A percentile compares a stretch with the other conserved stretches of the same genome.
Evolutionary conservation across 2,329 filamentous ascomycete genomes (phyloP).

Genomic region (Fusarium vanettenii): DNA sequence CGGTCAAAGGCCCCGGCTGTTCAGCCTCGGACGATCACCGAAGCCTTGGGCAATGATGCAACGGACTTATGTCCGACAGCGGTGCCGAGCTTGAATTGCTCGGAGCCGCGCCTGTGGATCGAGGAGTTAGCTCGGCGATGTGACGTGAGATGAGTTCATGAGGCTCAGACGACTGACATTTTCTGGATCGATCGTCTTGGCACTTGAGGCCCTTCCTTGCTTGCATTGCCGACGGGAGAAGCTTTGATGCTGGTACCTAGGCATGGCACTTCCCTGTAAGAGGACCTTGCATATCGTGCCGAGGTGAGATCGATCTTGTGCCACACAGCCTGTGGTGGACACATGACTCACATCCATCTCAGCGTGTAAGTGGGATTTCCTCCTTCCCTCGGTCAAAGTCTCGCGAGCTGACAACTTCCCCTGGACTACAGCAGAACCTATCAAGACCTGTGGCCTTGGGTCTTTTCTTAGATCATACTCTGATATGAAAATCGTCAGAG

Average conservation of each 20-base stretch:
- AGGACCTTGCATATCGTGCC: neutral
- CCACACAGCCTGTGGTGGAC: neutral
- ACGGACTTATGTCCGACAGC: conserved; percentile 8
- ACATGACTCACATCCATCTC: neutral
- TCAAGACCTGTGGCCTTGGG: conserved; percentile 17
- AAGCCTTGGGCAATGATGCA: neutral
- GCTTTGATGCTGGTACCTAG: neutral
- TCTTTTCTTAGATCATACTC: neutral
- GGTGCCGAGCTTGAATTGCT: neutral
- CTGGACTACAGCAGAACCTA: neutral
- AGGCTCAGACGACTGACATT: neutral
- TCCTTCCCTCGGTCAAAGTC: neutral
- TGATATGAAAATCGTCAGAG: conserved; percentile 28
- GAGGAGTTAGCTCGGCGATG: conserved; percentile 4
- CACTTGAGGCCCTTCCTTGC: neutral
- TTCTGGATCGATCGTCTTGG: neutral
- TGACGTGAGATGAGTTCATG: neutral
- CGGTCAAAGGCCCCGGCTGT: conserved; percentile 3
- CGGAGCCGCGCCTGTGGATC: conserved; percentile 3
- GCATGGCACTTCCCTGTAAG: neutral
- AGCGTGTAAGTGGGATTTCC: neutral
- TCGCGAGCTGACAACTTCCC: neutral
- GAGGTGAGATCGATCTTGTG: neutral
- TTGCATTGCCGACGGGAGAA: neutral
- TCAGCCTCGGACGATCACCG: conserved; percentile 30